Evolutionary conservation across 1,284 basidiomycete genomes (phyloP).

Genomic region (Pholiota adiposa): DNA sequence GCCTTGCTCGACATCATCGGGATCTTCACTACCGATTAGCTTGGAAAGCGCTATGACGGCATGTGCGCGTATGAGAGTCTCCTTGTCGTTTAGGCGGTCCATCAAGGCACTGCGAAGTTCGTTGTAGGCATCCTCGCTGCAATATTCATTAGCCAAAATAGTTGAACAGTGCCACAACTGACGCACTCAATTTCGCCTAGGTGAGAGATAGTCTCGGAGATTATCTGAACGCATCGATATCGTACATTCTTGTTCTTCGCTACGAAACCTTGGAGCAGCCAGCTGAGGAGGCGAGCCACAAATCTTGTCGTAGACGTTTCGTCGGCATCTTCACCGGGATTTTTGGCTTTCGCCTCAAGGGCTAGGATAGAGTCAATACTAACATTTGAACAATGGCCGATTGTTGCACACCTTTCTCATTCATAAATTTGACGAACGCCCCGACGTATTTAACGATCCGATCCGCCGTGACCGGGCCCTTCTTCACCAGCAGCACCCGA

Average conservation of each 20-base stretch:
- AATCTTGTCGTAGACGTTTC: conserved; percentile 81
- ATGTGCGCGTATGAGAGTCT: conserved; percentile 81
- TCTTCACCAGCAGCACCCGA: conserved; percentile 81
- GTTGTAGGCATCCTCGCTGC: conserved; percentile 83
- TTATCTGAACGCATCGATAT: conserved; percentile 78
- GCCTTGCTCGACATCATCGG: conserved; percentile 66
- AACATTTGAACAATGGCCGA: neutral
- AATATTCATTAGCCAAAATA: neutral
- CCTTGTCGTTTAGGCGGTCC: conserved; percentile 88
- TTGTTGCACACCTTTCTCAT: conserved; percentile 68
- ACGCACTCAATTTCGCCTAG: conserved; percentile 87
- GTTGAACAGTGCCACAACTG: neutral
- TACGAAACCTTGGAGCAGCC: conserved; percentile 82
- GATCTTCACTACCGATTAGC: conserved; percentile 79
- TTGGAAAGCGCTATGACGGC: conserved; percentile 87
- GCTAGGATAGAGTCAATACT: conserved; percentile 12
- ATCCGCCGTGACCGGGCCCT: conserved; percentile 79
- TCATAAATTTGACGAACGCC: conserved; percentile 80
- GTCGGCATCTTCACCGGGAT: conserved; percentile 53
- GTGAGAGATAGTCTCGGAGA: conserved; percentile 82
- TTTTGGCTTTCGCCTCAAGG: conserved; percentile 28
- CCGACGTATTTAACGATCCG: conserved; percentile 86
- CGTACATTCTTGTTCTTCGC: conserved; percentile 92
- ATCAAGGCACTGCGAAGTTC: conserved; percentile 71
- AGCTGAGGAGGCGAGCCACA: conserved; percentile 71